These are phyloP conservation scores for Thermothielavioides terrestris DNA, from an alignment of 495 filamentous ascomycete species.

Conservation along the genomic window DNA sequence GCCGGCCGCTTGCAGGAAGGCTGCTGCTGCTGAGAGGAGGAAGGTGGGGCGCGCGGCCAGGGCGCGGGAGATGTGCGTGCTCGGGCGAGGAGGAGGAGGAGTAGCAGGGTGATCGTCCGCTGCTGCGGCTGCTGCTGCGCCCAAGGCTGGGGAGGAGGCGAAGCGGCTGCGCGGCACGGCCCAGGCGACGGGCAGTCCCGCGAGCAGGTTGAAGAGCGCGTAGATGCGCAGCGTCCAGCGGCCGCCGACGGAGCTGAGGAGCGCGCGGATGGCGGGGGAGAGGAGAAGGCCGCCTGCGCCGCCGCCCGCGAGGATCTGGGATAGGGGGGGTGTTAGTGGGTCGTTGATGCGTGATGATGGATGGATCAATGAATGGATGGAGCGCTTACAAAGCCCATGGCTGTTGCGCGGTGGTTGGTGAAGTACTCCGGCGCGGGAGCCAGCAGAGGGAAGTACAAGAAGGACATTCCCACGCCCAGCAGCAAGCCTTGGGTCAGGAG, in stretches of 20 bases:
- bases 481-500: conserved; percentile 43
- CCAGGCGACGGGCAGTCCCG: conserved; percentile 40
- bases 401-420: conserved; percentile 38
- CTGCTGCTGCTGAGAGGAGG: conserved; percentile 35
- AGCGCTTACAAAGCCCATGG: conserved; percentile 35
- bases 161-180: conserved; percentile 36
- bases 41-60: conserved; percentile 35
- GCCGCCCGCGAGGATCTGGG: conserved; percentile 33
- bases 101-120: background rate
- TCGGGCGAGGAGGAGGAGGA: conserved; percentile 16
- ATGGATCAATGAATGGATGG: background rate
- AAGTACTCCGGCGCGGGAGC: conserved; percentile 43
- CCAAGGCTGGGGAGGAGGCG: no score
- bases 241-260: conserved; percentile 43
- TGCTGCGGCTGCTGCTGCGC: conserved; percentile 2
- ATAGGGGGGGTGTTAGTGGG: background rate
- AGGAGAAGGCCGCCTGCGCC: conserved; percentile 40
- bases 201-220: conserved; percentile 36
- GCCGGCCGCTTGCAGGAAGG: conserved; percentile 39
- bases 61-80: conserved; percentile 34
- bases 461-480: conserved; percentile 39
- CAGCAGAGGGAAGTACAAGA: conserved; percentile 43
- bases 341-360: no score
- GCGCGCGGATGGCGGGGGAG: conserved; percentile 39
- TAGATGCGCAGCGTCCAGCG: conserved; percentile 46